Evolutionary conservation across 129 eudicot species (phyloP).

Genomic region (Helianthus annuus): HanXRQr2.0-SUNRISE NC_035441.2:24241751-24242250

Average conservation of each 20-base stretch:
- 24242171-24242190: neutral
- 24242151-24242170: neutral
- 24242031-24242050: constrained; percentile 3
- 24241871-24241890: constrained; percentile 37
- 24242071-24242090: neutral
- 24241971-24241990: neutral
- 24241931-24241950: no score
- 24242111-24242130: no score
- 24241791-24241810: constrained; percentile 27
- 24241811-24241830: constrained; percentile 23
- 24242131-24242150: neutral
- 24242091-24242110: no score
- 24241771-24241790: constrained; percentile 16
- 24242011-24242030: constrained; percentile 7
- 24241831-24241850: neutral
- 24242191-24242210: constrained; percentile 2
- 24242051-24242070: neutral
- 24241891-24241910: constrained; percentile 11
- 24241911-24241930: neutral
- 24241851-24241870: constrained; percentile 43
- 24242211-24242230: neutral
- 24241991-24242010: neutral
- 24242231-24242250: neutral
- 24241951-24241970: no score
- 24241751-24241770: constrained; percentile 26